These are phyloP conservation scores for Pseudocercospora fijiensis DNA, from an alignment of 2,329 filamentous ascomycete species.

Conservation along the genomic window DNA sequence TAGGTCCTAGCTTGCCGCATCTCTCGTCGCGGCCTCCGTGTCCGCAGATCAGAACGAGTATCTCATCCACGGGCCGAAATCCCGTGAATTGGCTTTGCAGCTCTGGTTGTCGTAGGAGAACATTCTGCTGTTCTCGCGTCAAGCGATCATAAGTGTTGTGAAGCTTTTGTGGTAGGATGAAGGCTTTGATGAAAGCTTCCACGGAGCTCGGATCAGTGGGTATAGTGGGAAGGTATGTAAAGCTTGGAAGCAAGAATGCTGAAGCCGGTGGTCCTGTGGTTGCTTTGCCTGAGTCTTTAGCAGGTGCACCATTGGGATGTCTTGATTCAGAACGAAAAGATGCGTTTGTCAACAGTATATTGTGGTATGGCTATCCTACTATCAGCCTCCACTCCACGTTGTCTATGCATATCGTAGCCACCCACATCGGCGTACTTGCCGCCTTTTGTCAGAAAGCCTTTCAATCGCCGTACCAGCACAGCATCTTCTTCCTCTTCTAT, in stretches of 20 bases:
- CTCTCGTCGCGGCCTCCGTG: slow-evolving; percentile 78
- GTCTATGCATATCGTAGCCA: slow-evolving; percentile 18
- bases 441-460: slow-evolving; percentile 49
- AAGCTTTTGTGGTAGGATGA: slow-evolving; percentile 62
- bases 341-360: slow-evolving; percentile 72
- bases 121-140: slow-evolving; percentile 52
- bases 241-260: slow-evolving; percentile 76
- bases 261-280: slow-evolving; percentile 50
- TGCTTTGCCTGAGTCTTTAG: slow-evolving; percentile 31
- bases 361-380: slow-evolving; percentile 70
- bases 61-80: slow-evolving; percentile 63
- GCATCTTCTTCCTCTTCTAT: slow-evolving; percentile 75
- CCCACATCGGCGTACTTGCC: slow-evolving; percentile 49
- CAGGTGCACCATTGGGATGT: slow-evolving; percentile 13
- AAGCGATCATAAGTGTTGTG: slow-evolving; percentile 59
- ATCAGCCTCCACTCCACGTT: slow-evolving; percentile 24
- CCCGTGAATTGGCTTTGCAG: slow-evolving; percentile 51
- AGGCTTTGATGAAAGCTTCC: slow-evolving; percentile 60
- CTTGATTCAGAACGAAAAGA: slow-evolving; percentile 58
- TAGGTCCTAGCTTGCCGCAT: slow-evolving; percentile 77
- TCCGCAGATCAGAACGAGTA: slow-evolving; percentile 82
- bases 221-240: slow-evolving; percentile 74
- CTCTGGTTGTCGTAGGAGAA: slow-evolving; percentile 49
- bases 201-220: slow-evolving; percentile 58
- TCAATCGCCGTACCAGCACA: slow-evolving; percentile 67